Percentiles rank a stretch among this genome's conserved stretches.
Conservation (phyloP, 352 stramenopile species). For the Pythium aristosporum region DNA sequence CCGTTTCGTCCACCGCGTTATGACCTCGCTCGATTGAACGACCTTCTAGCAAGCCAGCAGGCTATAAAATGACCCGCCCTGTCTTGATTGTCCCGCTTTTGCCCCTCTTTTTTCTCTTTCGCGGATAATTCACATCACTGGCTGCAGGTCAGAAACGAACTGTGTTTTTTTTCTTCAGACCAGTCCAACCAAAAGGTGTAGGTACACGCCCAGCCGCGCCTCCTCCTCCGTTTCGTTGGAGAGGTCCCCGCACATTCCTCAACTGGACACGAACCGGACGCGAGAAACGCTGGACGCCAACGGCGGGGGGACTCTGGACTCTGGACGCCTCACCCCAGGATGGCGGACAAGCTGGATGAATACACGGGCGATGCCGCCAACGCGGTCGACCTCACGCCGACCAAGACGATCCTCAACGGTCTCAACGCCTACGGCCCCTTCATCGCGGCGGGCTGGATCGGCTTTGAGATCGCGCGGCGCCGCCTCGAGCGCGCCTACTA, state of each 20-base stretch:
- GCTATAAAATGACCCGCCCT: too few species aligned
- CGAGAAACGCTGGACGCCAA: neutral
- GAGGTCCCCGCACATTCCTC: neutral
- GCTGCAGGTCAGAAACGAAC: neutral
- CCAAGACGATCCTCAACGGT: slow-evolving; percentile 59
- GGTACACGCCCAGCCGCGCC: neutral
- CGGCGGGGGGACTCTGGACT: neutral
- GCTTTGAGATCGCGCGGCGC: slow-evolving; percentile 60
- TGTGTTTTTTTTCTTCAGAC: neutral
- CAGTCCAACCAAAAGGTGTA: neutral
- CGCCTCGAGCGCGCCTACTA: slow-evolving; percentile 70
- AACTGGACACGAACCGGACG: too few species aligned
- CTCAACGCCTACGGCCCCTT: slow-evolving; percentile 70
- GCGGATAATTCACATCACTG: neutral
- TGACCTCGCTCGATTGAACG: too few species aligned
- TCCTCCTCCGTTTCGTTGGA: neutral
- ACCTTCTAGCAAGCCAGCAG: too few species aligned
- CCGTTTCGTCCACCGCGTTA: too few species aligned
- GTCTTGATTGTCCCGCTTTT: neutral
- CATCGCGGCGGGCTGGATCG: slow-evolving; percentile 57
- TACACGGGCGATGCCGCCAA: slow-evolving; percentile 8
- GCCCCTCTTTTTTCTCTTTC: neutral
- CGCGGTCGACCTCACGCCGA: slow-evolving; percentile 52
- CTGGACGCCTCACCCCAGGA: neutral
- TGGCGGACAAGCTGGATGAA: slow-evolving; percentile 5